Conservation (phyloP, 805 yeast species). For the Candida pseudoglaebosa region DNA sequence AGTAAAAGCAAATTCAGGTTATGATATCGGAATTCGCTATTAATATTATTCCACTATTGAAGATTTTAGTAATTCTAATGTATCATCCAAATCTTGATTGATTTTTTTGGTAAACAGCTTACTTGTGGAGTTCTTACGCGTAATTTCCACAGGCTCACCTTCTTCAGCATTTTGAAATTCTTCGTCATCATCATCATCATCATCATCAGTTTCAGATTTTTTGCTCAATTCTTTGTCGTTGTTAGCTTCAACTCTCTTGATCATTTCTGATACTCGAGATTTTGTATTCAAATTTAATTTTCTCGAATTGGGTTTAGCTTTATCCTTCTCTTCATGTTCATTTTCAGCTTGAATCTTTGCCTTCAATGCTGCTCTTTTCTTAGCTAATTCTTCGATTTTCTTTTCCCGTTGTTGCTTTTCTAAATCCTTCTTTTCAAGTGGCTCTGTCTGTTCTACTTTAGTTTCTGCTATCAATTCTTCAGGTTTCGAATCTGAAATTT, state of each 20-base stretch:
- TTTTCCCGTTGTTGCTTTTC: not conserved
- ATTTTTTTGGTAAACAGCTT: conserved; percentile 32
- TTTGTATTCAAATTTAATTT: conserved; percentile 1
- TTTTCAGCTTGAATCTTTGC: not conserved
- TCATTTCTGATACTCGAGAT: conserved; percentile 3
- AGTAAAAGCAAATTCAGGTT: too few species aligned
- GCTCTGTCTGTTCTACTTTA: not conserved
- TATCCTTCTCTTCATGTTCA: not conserved
- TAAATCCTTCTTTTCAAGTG: not conserved
- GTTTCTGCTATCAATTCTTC: not conserved
- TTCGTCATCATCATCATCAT: conserved; percentile 1
- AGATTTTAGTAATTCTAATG: conserved; percentile 38
- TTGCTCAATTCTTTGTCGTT: conserved; percentile 5
- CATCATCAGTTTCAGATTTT: not conserved
- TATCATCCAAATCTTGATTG: conserved; percentile 31
- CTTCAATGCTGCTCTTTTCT: conserved; percentile 1
- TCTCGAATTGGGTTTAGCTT: conserved; percentile 2
- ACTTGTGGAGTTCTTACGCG: conserved; percentile 27
- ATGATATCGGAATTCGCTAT: too few species aligned
- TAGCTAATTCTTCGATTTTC: conserved; percentile 1
- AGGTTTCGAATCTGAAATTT: too few species aligned
- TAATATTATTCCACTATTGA: conserved; percentile 21
- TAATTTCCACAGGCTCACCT: conserved; percentile 8
- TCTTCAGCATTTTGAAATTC: conserved; percentile 3
- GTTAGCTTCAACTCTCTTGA: conserved; percentile 5